A percentile compares a stretch with the other conserved stretches of the same genome.
Conservation (phyloP, 768 basidiomycete genomes). For the Lactarius psammicola region DNA sequence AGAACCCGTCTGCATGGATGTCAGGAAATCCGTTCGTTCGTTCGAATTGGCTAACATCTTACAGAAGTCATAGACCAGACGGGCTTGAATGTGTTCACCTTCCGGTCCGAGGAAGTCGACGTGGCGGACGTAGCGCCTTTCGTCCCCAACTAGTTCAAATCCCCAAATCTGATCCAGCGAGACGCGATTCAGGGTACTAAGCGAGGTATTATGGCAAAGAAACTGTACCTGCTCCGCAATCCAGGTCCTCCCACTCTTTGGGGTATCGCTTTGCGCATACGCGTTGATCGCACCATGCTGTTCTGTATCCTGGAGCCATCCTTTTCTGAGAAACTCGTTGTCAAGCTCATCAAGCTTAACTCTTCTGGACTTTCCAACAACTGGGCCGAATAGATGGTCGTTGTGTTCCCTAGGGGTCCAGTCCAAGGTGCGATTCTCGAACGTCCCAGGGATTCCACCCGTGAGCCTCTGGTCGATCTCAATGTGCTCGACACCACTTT, state of each 20-base stretch:
- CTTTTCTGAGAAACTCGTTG: slow-evolving; percentile 40
- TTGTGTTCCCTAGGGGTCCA: slow-evolving; percentile 54
- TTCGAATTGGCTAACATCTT: slow-evolving; percentile 5
- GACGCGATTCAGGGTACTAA: background rate
- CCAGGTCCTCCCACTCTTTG: slow-evolving; percentile 62
- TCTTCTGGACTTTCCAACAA: slow-evolving; percentile 44
- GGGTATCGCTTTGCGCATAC: slow-evolving; percentile 56
- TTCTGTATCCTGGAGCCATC: slow-evolving; percentile 44
- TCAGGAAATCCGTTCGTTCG: background rate
- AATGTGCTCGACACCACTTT: slow-evolving; percentile 58
- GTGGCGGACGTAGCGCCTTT: slow-evolving; percentile 27
- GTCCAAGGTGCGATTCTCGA: slow-evolving; percentile 55
- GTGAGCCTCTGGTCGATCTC: slow-evolving; percentile 63
- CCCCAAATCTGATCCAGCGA: slow-evolving; percentile 27
- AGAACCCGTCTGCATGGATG: slow-evolving; percentile 13
- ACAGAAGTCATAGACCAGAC: slow-evolving; percentile 33
- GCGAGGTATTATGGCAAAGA: background rate
- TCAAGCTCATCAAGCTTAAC: slow-evolving; percentile 35
- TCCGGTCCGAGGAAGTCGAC: slow-evolving; percentile 25
- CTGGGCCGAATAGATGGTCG: slow-evolving; percentile 60
- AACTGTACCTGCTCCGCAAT: slow-evolving; percentile 54
- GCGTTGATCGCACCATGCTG: slow-evolving; percentile 39
- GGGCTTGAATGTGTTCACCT: slow-evolving; percentile 28
- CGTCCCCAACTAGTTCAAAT: slow-evolving; percentile 27
- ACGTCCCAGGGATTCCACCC: slow-evolving; percentile 57